Conservation (phyloP, 2,329 filamentous ascomycete genomes). For the Ophiosphaerella korrae region DNA sequence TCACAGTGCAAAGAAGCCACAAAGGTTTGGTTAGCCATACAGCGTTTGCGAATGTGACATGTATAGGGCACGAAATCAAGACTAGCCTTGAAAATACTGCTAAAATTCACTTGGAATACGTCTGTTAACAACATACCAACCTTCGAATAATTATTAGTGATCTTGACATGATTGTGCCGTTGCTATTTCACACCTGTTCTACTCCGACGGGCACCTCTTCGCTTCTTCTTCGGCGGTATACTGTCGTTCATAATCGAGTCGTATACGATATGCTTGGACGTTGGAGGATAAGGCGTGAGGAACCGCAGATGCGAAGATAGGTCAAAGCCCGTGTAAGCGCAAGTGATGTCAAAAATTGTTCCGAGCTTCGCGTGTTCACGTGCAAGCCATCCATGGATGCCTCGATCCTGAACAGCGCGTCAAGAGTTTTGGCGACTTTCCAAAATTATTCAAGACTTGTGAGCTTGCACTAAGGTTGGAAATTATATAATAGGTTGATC, state of each 20-base stretch:
- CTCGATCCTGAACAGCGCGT: background rate
- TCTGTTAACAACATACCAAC: constrained; percentile 16
- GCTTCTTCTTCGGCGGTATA: constrained; percentile 24
- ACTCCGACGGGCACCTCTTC: constrained; percentile 32
- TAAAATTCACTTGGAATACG: too few species aligned
- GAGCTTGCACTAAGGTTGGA: too few species aligned
- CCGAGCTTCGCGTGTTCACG: background rate
- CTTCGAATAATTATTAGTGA: constrained; percentile 12
- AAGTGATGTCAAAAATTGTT: background rate
- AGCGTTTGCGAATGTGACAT: too few species aligned
- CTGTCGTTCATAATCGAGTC: constrained; percentile 2
- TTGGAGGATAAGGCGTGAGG: background rate
- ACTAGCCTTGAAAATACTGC: too few species aligned
- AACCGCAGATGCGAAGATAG: background rate
- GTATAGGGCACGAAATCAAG: too few species aligned
- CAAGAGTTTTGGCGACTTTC: too few species aligned
- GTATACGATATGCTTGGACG: background rate
- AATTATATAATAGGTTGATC: background rate
- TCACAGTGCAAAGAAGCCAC: too few species aligned
- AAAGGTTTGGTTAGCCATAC: too few species aligned
- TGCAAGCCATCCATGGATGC: background rate
- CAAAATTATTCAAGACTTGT: too few species aligned
- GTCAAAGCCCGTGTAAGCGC: background rate
- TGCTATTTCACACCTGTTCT: constrained; percentile 27
- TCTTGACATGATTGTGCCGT: background rate